Evolutionary conservation across 495 filamentous ascomycete genomes (phyloP).

Genomic region (Gamarada debralockiae): DNA sequence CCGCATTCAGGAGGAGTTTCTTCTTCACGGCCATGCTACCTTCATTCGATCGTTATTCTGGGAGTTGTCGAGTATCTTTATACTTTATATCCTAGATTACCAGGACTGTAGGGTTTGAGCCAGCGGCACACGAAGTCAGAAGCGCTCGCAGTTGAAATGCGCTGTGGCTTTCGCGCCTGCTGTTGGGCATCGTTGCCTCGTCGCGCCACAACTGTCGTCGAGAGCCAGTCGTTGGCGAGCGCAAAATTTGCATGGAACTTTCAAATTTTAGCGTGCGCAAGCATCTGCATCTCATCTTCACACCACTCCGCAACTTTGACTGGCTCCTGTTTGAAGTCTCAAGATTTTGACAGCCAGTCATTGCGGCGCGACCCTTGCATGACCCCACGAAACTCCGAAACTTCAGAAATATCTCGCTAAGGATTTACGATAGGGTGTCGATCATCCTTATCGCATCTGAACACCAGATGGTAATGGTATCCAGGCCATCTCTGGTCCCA

Average conservation of each 20-base stretch:
- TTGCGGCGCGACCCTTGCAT: constrained; percentile 7
- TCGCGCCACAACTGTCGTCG: constrained; percentile 15
- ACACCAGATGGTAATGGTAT: constrained; percentile 4
- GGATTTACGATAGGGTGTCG: constrained; percentile 20
- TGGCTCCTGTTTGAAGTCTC: constrained; percentile 20
- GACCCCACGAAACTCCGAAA: constrained; percentile 18
- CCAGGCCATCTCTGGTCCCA: constrained; percentile 1
- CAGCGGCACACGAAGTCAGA: background rate
- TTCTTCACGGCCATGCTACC: background rate
- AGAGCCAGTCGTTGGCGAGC: constrained; percentile 11
- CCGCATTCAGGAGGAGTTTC: constrained; percentile 3
- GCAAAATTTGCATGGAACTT: constrained; percentile 14
- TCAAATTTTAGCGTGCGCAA: no score
- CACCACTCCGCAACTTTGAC: constrained; percentile 17
- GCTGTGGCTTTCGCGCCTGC: constrained; percentile 8
- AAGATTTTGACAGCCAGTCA: constrained; percentile 5
- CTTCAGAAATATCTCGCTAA: constrained; percentile 8
- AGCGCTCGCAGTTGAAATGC: constrained; percentile 1
- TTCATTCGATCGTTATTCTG: no score
- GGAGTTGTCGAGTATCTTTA: no score
- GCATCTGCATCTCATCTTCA: constrained; percentile 25
- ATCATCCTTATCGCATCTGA: constrained; percentile 12
- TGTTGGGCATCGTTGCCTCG: constrained; percentile 6
- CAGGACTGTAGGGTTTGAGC: background rate
- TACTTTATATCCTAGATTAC: background rate